Conservation (phyloP, 176 grass and related monocot genomes). For the Cenchrus americanus region DNA sequence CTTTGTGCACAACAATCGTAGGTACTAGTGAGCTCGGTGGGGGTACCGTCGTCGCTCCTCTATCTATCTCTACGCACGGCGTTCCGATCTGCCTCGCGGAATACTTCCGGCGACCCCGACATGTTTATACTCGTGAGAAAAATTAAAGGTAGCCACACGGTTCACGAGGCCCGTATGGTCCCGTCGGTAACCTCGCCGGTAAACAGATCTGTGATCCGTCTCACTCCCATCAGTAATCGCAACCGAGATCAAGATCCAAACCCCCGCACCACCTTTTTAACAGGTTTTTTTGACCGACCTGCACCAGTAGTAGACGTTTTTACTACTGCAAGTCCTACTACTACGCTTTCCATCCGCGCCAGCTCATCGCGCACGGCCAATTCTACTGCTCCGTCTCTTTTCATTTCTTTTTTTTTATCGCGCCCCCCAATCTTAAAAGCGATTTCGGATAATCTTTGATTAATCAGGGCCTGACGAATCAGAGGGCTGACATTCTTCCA, state of each 20-base stretch:
- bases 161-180: constrained; percentile 31
- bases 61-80: neutral
- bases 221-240: neutral
- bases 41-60: neutral
- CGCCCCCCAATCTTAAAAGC: neutral
- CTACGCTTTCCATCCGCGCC: neutral
- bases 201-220: constrained; percentile 32
- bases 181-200: constrained; percentile 15
- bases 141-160: neutral
- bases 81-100: neutral
- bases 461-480: constrained; percentile 26
- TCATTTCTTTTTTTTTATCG: neutral
- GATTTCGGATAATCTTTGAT: neutral
- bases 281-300: neutral
- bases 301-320: neutral
- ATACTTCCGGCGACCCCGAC: neutral
- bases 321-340: neutral
- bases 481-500: constrained; percentile 42
- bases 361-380: neutral
- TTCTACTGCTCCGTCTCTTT: neutral
- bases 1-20: too few relatives aligned
- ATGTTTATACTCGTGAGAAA: neutral
- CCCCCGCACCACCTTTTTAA: neutral
- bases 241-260: constrained; percentile 33
- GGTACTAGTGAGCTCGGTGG: neutral